phyloP scores from a whole-genome alignment of 139 green algal genomes.

The Bryopsis sp. region DNA sequence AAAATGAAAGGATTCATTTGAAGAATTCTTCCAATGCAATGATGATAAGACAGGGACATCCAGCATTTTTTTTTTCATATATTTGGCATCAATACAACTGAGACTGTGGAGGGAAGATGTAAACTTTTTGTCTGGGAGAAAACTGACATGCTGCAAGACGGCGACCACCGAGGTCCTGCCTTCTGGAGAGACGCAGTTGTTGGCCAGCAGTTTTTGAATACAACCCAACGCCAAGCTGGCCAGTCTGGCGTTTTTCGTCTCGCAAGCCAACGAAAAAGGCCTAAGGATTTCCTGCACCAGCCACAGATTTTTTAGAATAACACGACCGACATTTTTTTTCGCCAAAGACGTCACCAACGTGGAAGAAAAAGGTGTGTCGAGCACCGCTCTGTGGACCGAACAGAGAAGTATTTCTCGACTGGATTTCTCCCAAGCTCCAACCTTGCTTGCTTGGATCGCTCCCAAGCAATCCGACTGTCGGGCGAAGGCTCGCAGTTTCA shows the following conservation, averaged over 20 bases:
- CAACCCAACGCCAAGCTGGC: slow-evolving; percentile 47
- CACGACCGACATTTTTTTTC: neutral
- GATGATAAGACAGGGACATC: too few relatives aligned
- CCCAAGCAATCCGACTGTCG: slow-evolving; percentile 25
- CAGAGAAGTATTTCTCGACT: neutral
- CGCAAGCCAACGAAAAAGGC: slow-evolving; percentile 66
- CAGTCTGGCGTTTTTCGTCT: slow-evolving; percentile 60
- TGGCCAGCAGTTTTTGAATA: slow-evolving; percentile 73
- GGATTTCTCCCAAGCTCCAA: slow-evolving; percentile 11
- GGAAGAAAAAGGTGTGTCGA: neutral
- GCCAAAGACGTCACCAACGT: neutral
- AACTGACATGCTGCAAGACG: slow-evolving; percentile 52
- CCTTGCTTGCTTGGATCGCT: slow-evolving; percentile 31
- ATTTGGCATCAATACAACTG: too few relatives aligned
- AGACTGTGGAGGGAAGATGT: too few relatives aligned
- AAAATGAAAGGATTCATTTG: neutral
- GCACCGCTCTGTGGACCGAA: neutral
- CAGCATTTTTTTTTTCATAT: too few relatives aligned
- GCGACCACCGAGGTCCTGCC: slow-evolving; percentile 40
- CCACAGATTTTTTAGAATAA: neutral
- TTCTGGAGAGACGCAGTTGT: slow-evolving; percentile 49
- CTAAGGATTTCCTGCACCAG: slow-evolving; percentile 61
- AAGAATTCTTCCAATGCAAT: too few relatives aligned
- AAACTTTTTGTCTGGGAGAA: too few relatives aligned
- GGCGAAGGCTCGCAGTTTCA: slow-evolving; percentile 38